Percentiles rank a stretch among this genome's conserved stretches.
Conservation (phyloP, 371 early-diverging fungal species). For the Chytridium lagenaria region DNA sequence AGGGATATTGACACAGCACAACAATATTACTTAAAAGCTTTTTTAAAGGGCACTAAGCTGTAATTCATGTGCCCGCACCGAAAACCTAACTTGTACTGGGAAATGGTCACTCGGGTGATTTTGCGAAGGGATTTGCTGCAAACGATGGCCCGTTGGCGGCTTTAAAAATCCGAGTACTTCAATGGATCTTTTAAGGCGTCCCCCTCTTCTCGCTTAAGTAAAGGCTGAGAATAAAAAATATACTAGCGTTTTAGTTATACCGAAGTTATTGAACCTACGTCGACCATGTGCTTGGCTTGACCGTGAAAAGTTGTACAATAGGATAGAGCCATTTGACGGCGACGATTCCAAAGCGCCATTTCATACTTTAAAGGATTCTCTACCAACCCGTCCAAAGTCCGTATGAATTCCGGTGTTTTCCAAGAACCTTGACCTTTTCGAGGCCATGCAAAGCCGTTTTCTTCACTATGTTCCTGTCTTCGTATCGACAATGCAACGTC, state of each 20-base stretch:
- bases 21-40: background rate
- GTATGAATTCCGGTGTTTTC: background rate
- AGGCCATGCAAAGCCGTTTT: background rate
- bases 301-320: constrained; percentile 25
- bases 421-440: background rate
- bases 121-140: constrained; percentile 10
- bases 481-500: background rate
- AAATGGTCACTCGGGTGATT: constrained; percentile 27
- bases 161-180: background rate
- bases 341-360: background rate
- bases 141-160: constrained; percentile 2
- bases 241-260: background rate
- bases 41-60: background rate
- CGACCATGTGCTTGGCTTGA: constrained; percentile 20
- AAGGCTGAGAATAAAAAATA: constrained; percentile 10
- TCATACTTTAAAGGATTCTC: constrained; percentile 9
- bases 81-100: constrained; percentile 20
- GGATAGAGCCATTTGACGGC: background rate
- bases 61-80: background rate
- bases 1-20: too few relatives aligned
- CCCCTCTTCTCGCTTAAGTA: background rate
- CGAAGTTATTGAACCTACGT: constrained; percentile 10
- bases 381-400: constrained; percentile 4
- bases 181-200: background rate
- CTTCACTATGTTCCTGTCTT: background rate